Base-by-base conservation (phyloP, 164 flowering plant genomes). In the Pachysandra terminalis region DNA sequence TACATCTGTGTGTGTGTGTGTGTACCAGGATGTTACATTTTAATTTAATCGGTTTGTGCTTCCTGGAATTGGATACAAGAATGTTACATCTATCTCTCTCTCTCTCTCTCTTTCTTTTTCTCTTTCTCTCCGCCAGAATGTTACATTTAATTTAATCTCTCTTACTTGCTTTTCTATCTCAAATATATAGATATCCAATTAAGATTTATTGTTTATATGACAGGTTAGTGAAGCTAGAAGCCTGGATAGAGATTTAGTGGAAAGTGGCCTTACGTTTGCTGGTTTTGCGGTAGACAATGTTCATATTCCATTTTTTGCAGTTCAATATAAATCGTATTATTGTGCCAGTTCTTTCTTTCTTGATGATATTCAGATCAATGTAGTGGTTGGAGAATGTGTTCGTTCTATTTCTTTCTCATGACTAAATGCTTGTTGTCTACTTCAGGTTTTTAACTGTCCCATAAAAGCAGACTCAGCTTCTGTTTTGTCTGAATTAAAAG, bases 161-260 rank as follows among this genome's bases (percentile, higher is more conserved):
- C n/a, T n/a, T n/a, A n/a, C n/a, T n/a, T n/a, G n/a, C n/a, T n/a
- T n/a, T n/a, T n/a, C n/a, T n/a, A n/a, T n/a, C n/a, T n/a, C n/a
- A n/a, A n/a, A n/a, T n/a, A n/a, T n/a, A 32, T 32, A 32, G 3
- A 32, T 32, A 32, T 19, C 8, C 61, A 21, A 14, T 37, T 54
- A 25, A 27, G 16, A n/a, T 54, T 56, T 37, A 22, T 62, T 56
- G 23, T 48, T 59, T 69, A 40, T 53, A 35, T 86, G 77, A 75
- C 79, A 95, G 97, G 97, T 92, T 75, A 85, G 94, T 78, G 97
- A 92, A 79, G 97, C 91, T 35, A 84, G 99, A 81, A 87, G 74
- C 88, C 74, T 95, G 90, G 97, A 95, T 41, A 87, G 99, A 69
- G 91, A 90, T 64, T 54, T 71, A 4, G 93, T 95, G 72, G 99